Percentiles rank a stretch among this genome's conserved stretches.
Evolutionary conservation across 2,329 filamentous ascomycete genomes (phyloP).

Genomic region (Fusarium aywerte): DNA sequence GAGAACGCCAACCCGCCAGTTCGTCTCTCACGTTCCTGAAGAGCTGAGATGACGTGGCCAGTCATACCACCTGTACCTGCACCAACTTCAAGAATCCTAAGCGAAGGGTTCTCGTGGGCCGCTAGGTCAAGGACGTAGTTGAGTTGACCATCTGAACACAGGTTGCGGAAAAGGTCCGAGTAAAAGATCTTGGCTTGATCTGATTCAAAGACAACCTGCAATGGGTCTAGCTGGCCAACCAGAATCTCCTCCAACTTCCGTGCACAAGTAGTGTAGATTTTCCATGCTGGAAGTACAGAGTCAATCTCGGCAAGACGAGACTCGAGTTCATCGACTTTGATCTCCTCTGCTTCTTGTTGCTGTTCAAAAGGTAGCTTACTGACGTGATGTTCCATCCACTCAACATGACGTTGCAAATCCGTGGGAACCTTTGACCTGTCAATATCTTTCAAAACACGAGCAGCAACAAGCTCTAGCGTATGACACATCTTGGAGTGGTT

Average conservation of each 20-base stretch:
- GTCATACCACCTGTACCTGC: conserved; percentile 16
- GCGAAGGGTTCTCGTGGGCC: conserved; percentile 1
- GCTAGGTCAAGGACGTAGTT: not conserved
- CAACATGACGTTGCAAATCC: not conserved
- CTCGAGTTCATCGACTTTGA: not conserved
- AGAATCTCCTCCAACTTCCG: conserved; percentile 2
- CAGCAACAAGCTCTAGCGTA: not conserved
- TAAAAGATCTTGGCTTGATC: conserved; percentile 16
- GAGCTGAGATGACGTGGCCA: not conserved
- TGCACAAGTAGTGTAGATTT: not conserved
- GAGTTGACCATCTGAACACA: not conserved
- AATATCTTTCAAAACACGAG: not conserved
- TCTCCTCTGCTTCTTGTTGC: not conserved
- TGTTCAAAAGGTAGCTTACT: not conserved
- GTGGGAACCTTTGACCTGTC: not conserved
- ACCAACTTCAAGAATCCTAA: conserved; percentile 8
- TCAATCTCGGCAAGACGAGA: not conserved
- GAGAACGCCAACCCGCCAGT: conserved; percentile 34
- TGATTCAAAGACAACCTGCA: conserved; percentile 6
- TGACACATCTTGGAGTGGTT: not conserved
- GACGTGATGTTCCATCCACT: conserved; percentile 16
- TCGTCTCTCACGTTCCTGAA: not conserved
- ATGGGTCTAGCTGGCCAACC: not conserved
- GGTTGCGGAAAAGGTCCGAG: not conserved
- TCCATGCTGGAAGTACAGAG: conserved; percentile 5